Evolutionary conservation across 768 basidiomycete genomes (phyloP).

Genomic region (Gymnopilus junonius): DNA sequence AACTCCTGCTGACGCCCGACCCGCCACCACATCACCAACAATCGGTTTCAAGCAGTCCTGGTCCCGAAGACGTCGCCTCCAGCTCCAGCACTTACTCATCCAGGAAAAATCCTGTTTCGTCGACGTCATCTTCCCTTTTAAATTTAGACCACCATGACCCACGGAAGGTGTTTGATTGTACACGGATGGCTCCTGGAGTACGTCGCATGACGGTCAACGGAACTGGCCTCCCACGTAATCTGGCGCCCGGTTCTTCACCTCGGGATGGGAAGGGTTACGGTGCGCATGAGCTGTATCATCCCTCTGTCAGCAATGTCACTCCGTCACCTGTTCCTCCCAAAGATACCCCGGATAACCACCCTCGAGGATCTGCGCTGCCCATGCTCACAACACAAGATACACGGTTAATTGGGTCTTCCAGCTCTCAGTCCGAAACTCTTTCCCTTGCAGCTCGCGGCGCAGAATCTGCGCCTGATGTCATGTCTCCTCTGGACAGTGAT

Average conservation of each 20-base stretch:
- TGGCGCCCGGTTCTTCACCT: neutral
- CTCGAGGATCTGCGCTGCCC: conserved; percentile 1
- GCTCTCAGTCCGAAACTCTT: conserved; percentile 3
- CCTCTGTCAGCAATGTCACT: conserved; percentile 11
- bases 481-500: neutral
- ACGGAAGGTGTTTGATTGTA: conserved; percentile 26
- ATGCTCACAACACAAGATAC: neutral
- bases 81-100: conserved; percentile 7
- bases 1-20: neutral
- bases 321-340: conserved; percentile 11
- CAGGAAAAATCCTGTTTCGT: conserved; percentile 16
- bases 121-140: conserved; percentile 18
- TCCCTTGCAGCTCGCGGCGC: neutral
- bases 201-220: conserved; percentile 28
- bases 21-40: neutral
- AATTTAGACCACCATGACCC: conserved; percentile 27
- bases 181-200: conserved; percentile 26
- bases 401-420: neutral
- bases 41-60: conserved; percentile 14
- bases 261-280: neutral
- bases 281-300: conserved; percentile 19
- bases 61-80: conserved; percentile 16
- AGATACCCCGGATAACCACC: conserved; percentile 2
- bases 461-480: neutral
- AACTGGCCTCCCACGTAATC: conserved; percentile 12